Percentiles rank a stretch among this genome's conserved stretches.
phyloP scores from a whole-genome alignment of 192 early-diverging fungal genomes.

The Phycomyces blakesleeanus region DNA sequence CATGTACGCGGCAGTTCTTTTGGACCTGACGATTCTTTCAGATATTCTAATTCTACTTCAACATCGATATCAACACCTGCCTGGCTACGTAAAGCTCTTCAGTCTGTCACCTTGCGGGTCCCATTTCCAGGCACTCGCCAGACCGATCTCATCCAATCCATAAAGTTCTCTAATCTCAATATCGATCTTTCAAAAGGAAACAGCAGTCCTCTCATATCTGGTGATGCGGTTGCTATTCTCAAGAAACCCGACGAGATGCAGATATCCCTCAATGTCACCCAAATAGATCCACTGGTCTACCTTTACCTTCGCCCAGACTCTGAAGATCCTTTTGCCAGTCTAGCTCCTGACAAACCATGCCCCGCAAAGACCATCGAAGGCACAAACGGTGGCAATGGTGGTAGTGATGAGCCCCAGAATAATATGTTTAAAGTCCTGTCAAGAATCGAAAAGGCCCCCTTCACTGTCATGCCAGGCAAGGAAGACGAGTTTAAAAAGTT shows the following conservation, averaged over 20 bases:
- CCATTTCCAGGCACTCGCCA: conserved; percentile 35
- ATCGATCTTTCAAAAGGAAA: conserved; percentile 33
- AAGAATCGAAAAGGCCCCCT: conserved; percentile 23
- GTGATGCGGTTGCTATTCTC: conserved; percentile 26
- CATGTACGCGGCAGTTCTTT: conserved; percentile 23
- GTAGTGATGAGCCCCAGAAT: background rate
- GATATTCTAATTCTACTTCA: too few species aligned
- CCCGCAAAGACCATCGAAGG: conserved; percentile 17
- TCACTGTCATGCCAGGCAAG: conserved; percentile 20
- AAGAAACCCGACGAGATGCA: conserved; percentile 32
- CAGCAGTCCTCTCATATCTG: conserved; percentile 23
- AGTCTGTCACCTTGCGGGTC: conserved; percentile 12
- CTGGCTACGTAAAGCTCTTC: conserved; percentile 30
- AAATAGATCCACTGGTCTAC: conserved; percentile 24
- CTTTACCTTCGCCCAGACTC: conserved; percentile 18
- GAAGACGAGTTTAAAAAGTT: conserved; percentile 37
- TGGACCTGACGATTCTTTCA: conserved; percentile 21
- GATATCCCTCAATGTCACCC: conserved; percentile 23
- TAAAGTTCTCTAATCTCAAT: conserved; percentile 20
- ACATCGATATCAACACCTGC: too few species aligned
- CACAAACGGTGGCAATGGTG: too few species aligned
- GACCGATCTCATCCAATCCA: conserved; percentile 28
- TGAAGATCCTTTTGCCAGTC: conserved; percentile 25
- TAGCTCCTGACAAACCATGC: conserved; percentile 16
- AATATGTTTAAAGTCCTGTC: conserved; percentile 22